Conservation (phyloP, 495 filamentous ascomycete genomes). For the Xylaria acuta region DNA sequence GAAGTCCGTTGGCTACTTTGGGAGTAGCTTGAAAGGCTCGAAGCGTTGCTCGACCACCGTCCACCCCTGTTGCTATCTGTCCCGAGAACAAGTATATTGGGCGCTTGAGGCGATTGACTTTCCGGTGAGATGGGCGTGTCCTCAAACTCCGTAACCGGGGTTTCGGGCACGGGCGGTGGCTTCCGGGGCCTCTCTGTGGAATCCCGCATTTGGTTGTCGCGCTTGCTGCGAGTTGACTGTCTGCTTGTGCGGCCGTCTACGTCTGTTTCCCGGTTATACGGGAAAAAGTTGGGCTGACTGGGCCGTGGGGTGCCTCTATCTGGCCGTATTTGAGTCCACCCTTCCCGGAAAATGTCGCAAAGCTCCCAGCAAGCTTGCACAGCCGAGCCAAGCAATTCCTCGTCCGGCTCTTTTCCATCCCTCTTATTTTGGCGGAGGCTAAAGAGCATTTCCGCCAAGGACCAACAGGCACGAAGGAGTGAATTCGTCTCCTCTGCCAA, state of each 20-base stretch:
- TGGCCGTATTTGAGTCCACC: slow-evolving; percentile 88
- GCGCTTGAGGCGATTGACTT: slow-evolving; percentile 67
- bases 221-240: slow-evolving; percentile 53
- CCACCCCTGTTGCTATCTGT: slow-evolving; percentile 58
- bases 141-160: slow-evolving; percentile 91
- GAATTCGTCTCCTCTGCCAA: slow-evolving; percentile 81
- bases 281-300: slow-evolving; percentile 74
- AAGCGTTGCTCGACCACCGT: slow-evolving; percentile 78
- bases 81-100: slow-evolving; percentile 86
- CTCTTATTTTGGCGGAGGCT: slow-evolving; percentile 83
- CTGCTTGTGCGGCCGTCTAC: slow-evolving; percentile 39
- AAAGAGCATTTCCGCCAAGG: slow-evolving; percentile 91
- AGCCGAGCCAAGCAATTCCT: slow-evolving; percentile 82
- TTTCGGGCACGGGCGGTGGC: slow-evolving; percentile 68
- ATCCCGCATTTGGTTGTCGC: slow-evolving; percentile 50
- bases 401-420: slow-evolving; percentile 74
- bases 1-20: slow-evolving; percentile 73
- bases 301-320: slow-evolving; percentile 87
- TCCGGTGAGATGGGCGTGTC: slow-evolving; percentile 83
- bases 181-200: slow-evolving; percentile 37
- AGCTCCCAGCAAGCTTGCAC: slow-evolving; percentile 95
- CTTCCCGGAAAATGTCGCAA: slow-evolving; percentile 90
- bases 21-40: slow-evolving; percentile 74
- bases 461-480: slow-evolving; percentile 86
- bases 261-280: slow-evolving; percentile 34